phyloP scores from a whole-genome alignment of 306 rosid species.

The Casuarina glauca region DNA sequence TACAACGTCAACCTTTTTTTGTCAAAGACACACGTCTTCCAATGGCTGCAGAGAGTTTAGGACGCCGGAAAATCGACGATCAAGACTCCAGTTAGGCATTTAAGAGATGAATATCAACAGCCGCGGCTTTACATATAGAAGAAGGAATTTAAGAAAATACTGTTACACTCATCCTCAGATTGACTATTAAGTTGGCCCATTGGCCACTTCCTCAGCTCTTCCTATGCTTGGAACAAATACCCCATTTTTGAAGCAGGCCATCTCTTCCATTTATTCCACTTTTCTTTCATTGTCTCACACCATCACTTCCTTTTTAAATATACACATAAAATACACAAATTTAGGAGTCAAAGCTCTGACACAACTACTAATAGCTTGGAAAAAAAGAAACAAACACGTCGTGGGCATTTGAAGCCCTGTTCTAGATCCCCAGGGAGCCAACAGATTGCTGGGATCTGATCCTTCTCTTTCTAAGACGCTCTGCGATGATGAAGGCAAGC shows the following conservation, averaged over 20 bases:
- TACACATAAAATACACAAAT: slow-evolving; percentile 42
- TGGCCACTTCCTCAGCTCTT: not conserved
- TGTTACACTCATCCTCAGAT: too few relatives aligned
- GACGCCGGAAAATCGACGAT: too few relatives aligned
- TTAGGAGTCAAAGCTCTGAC: not conserved
- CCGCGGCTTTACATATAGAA: too few relatives aligned
- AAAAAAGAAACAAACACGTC: slow-evolving; percentile 16
- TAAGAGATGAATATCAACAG: too few relatives aligned
- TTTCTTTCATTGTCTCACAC: slow-evolving; percentile 35
- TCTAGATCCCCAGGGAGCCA: slow-evolving; percentile 42
- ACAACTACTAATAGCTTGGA: slow-evolving; percentile 20
- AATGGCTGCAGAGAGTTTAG: too few relatives aligned
- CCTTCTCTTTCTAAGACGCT: slow-evolving; percentile 85
- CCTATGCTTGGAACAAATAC: not conserved
- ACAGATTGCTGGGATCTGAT: slow-evolving; percentile 61
- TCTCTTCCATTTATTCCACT: slow-evolving; percentile 25
- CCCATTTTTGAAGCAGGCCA: not conserved
- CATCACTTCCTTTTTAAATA: slow-evolving; percentile 43
- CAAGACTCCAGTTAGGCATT: too few relatives aligned
- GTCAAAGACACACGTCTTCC: too few relatives aligned
- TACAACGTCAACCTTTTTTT: too few relatives aligned
- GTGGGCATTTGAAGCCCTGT: slow-evolving; percentile 18
- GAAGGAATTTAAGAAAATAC: too few relatives aligned
- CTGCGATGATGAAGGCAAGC: slow-evolving; percentile 95
- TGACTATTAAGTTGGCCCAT: too few relatives aligned